phyloP scores from a whole-genome alignment of 495 filamentous ascomycete genomes.

The Penicillium desertorum region DNA sequence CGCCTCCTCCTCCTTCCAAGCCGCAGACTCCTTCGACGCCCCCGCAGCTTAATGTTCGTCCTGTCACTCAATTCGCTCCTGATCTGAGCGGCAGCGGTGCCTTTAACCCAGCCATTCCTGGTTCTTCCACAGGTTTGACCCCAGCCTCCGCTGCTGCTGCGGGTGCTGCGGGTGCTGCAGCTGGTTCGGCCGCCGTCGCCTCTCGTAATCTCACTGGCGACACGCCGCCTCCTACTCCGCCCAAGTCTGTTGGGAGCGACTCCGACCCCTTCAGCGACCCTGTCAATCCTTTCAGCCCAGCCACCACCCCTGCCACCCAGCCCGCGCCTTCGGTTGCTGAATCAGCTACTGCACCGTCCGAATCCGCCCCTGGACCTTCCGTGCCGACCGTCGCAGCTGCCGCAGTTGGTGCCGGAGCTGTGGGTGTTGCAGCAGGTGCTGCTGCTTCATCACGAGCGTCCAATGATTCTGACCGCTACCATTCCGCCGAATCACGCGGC shows the following conservation, averaged over 20 bases:
- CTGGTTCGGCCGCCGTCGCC: conserved; percentile 31
- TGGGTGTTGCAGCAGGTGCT: conserved; percentile 35
- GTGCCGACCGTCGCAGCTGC: conserved; percentile 31
- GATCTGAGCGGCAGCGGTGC: conserved; percentile 51
- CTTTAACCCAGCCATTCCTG: conserved; percentile 38
- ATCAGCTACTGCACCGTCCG: conserved; percentile 26
- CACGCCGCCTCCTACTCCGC: conserved; percentile 36
- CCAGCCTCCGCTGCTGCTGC: conserved; percentile 29
- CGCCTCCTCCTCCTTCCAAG: conserved; percentile 37
- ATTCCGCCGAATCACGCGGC: conserved; percentile 26
- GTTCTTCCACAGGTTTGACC: conserved; percentile 27
- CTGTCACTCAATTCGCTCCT: conserved; percentile 83
- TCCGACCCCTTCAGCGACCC: conserved; percentile 49
- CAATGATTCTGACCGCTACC: conserved; percentile 33
- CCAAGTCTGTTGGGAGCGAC: conserved; percentile 45
- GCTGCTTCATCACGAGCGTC: conserved; percentile 34
- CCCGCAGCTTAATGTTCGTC: conserved; percentile 81
- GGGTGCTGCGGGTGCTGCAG: conserved; percentile 28
- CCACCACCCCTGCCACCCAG: conserved; percentile 9
- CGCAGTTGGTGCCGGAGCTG: conserved; percentile 42
- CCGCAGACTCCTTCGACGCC: conserved; percentile 55
- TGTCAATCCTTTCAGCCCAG: conserved; percentile 52
- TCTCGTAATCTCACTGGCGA: conserved; percentile 42
- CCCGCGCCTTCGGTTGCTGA: conserved; percentile 28
- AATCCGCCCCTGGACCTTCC: conserved; percentile 25